Conservation (phyloP, 805 yeast genomes). For the Candida krabiensis region DNA sequence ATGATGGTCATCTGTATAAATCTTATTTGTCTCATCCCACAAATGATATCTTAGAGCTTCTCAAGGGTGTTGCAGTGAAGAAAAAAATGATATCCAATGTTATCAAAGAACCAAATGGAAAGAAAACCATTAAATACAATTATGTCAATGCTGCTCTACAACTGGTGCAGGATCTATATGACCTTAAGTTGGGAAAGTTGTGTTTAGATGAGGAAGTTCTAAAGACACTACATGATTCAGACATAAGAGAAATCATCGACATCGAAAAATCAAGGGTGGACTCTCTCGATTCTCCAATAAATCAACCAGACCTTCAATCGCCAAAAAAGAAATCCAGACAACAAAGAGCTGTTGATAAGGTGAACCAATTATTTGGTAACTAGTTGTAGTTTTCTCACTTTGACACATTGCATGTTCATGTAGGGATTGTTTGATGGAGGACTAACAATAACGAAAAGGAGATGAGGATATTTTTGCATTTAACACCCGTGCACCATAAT, state of each 20-base stretch:
- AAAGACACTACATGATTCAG: constrained; percentile 4
- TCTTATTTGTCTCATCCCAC: constrained; percentile 62
- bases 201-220: constrained; percentile 28
- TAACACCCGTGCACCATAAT: constrained; percentile 11
- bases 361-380: constrained; percentile 6
- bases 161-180: constrained; percentile 63
- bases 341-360: constrained; percentile 5
- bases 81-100: constrained; percentile 31
- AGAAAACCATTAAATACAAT: constrained; percentile 2
- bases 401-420: too few species aligned
- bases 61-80: constrained; percentile 47
- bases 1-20: constrained; percentile 42
- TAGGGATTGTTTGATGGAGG: too few species aligned
- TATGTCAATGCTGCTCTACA: constrained; percentile 56
- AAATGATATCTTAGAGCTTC: constrained; percentile 61
- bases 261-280: constrained; percentile 11
- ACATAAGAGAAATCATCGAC: constrained; percentile 10
- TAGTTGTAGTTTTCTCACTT: too few species aligned
- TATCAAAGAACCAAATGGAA: constrained; percentile 43
- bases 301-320: not conserved
- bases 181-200: constrained; percentile 45
- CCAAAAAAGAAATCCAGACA: constrained; percentile 4
- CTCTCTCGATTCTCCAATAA: not conserved
- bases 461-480: not conserved
- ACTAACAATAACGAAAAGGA: too few species aligned